Conservation (phyloP, 2,329 filamentous ascomycete species). For the Phoma sp. region DNA sequence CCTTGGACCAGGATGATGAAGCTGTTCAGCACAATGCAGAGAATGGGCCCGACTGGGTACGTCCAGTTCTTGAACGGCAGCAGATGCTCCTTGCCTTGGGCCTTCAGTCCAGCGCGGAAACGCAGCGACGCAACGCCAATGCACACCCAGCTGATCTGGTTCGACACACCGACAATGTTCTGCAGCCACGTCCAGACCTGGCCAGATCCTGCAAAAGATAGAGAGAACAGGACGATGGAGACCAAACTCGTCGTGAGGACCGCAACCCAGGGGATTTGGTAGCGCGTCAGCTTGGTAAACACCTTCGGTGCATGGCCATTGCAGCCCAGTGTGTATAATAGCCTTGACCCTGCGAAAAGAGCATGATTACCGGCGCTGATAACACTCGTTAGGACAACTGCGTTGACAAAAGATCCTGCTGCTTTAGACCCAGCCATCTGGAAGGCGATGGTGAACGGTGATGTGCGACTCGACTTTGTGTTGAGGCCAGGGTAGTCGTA, state of each 20-base stretch:
- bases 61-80: conserved; percentile 64
- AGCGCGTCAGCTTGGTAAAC: conserved; percentile 60
- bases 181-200: conserved; percentile 67
- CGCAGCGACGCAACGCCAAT: conserved; percentile 65
- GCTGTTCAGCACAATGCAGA: conserved; percentile 34
- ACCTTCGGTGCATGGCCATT: conserved; percentile 74
- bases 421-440: conserved; percentile 65
- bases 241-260: conserved; percentile 48
- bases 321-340: conserved; percentile 59
- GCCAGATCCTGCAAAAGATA: conserved; percentile 51
- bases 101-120: conserved; percentile 55
- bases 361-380: conserved; percentile 64
- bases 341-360: conserved; percentile 62
- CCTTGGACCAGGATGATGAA: conserved; percentile 42
- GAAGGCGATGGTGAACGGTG: conserved; percentile 71
- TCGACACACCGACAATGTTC: conserved; percentile 67
- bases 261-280: conserved; percentile 50
- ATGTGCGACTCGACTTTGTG: conserved; percentile 50
- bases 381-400: conserved; percentile 67
- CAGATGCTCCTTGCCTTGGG: conserved; percentile 56
- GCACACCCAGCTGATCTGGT: conserved; percentile 61
- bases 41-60: conserved; percentile 59
- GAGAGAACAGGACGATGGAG: conserved; percentile 49
- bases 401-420: conserved; percentile 70
- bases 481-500: conserved; percentile 46